Evolutionary conservation across 73 alveolate species (phyloP).

Genomic region (Paramecium sonneborni): DNA sequence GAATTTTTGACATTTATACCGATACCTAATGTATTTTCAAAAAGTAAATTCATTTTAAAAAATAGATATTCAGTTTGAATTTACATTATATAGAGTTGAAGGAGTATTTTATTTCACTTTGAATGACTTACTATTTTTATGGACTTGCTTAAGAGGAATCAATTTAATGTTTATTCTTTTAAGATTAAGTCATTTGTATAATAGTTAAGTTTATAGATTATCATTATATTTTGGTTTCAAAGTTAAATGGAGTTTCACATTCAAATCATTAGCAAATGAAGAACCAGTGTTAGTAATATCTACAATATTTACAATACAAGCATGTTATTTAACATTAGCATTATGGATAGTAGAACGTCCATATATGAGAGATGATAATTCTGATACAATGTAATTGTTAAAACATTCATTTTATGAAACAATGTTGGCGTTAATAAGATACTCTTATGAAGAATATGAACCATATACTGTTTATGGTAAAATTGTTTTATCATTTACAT

Average conservation of each 20-base stretch:
- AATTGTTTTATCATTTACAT: neutral
- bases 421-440: neutral
- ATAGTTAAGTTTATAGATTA: neutral
- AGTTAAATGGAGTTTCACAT: constrained; percentile 11
- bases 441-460: neutral
- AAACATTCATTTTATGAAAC: neutral
- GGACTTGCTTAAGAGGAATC: neutral
- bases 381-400: neutral
- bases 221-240: neutral
- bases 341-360: constrained; percentile 16
- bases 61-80: neutral
- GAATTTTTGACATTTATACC: neutral
- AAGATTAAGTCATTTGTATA: neutral
- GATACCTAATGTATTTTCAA: neutral
- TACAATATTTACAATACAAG: neutral
- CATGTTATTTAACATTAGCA: neutral
- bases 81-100: neutral
- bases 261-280: neutral
- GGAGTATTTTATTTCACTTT: neutral
- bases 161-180: neutral
- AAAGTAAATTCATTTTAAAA: neutral
- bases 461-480: neutral
- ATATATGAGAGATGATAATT: neutral
- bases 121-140: neutral
- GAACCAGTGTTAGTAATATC: neutral